These are phyloP conservation scores for Tricholoma matsutake DNA, from an alignment of 768 basidiomycete genomes.

Conservation along the genomic window DNA sequence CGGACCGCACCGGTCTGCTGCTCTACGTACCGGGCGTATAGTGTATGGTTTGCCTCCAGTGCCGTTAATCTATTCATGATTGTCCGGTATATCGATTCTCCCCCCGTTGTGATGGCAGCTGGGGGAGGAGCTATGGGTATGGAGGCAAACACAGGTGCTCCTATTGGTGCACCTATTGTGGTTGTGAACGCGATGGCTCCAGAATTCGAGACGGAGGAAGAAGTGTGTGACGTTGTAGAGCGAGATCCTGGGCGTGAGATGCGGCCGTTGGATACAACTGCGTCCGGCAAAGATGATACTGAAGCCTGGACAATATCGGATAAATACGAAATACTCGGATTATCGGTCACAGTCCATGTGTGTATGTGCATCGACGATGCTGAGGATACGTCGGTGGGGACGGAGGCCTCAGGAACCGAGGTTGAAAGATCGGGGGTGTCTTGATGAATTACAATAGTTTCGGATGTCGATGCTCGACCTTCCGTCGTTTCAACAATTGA, in stretches of 20 bases:
- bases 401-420: not conserved
- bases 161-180: not conserved
- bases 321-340: too few relatives aligned
- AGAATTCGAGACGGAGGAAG: not conserved
- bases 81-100: constrained; percentile 93
- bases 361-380: not conserved
- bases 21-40: constrained; percentile 83
- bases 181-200: not conserved
- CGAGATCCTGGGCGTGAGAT: not conserved
- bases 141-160: constrained; percentile 8
- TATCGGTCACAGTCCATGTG: not conserved
- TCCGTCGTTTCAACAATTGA: not conserved
- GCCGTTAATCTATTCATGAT: constrained; percentile 91
- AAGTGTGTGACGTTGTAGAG: not conserved
- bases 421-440: not conserved
- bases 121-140: constrained; percentile 13
- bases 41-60: constrained; percentile 83
- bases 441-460: not conserved
- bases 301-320: not conserved
- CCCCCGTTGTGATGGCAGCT: constrained; percentile 35
- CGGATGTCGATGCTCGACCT: not conserved
- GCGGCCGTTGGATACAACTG: not conserved
- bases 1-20: constrained; percentile 80
- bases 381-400: not conserved
- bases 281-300: not conserved